These are phyloP conservation scores for Dujonia santamariae DNA, from an alignment of 1,139 yeast species.

Conservation along the genomic window DNA sequence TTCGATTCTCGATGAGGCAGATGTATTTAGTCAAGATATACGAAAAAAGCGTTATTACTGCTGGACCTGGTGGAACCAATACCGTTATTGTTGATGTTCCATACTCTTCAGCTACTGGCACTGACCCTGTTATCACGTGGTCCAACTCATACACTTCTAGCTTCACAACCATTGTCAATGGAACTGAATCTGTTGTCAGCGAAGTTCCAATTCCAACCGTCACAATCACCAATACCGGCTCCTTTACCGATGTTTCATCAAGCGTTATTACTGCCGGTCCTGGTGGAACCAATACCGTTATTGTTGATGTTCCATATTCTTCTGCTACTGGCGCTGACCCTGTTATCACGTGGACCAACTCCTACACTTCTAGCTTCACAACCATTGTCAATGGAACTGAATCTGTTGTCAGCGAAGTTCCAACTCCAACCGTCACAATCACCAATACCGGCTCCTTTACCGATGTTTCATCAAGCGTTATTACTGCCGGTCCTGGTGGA, in stretches of 20 bases:
- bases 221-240: conserved; percentile 16
- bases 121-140: conserved; percentile 8
- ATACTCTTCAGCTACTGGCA: conserved; percentile 9
- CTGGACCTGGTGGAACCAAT: conserved; percentile 10
- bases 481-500: conserved; percentile 1
- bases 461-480: conserved; percentile 13
- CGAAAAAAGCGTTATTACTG: too few species aligned
- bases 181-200: conserved; percentile 12
- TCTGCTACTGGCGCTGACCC: conserved; percentile 14
- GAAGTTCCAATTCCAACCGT: conserved; percentile 8
- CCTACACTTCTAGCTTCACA: conserved; percentile 2
- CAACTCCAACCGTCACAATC: conserved; percentile 14
- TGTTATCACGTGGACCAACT: conserved; percentile 6
- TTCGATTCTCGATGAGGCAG: too few species aligned
- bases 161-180: conserved; percentile 9
- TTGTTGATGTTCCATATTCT: conserved; percentile 3
- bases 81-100: conserved; percentile 11
- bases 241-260: conserved; percentile 9
- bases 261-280: conserved; percentile 9
- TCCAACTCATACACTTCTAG: neutral
- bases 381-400: conserved; percentile 3
- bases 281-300: conserved; percentile 14
- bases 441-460: conserved; percentile 25
- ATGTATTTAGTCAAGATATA: too few species aligned
- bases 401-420: conserved; percentile 10